Evolutionary conservation across 1,139 yeast genomes (phyloP), one percentile per base, ranked within the genome.

Genomic region (Geotrichum europaeum): DNA sequence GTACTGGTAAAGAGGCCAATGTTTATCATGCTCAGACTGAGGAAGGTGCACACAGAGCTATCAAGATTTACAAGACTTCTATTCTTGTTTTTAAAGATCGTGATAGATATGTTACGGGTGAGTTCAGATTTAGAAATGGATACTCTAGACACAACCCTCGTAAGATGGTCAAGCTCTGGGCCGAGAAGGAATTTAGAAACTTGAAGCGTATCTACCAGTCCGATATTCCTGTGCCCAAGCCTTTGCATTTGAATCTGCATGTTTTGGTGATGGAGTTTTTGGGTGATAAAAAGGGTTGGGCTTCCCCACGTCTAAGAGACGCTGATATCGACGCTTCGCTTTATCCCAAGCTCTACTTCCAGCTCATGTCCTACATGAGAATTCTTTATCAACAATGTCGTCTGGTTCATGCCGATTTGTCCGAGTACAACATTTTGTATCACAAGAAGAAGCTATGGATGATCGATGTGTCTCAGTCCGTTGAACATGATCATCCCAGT

Each of bases 1-100:
- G 96, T 69, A 95, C 99, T 0, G 99, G 99, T 51, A 95, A 95
- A 73, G 99, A 95, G 73, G 99, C 99, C 30, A 95, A 95, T 72
- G 98, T 95, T 2, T 95, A 95, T 72, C 97, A 92, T 72, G 98
- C 96, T 0, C 84, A 84, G 66, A 86, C 89, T 61, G 95, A 87
- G 62, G 81, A 79, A 45, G 81, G 73, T 15, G 70, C 69, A 65
- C 76, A 69, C 60, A 69, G 82, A 74, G 99, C 99, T 0, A 89
- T 95, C 59, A 95, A 95, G 72, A 92, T 95, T 61, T 95, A 90
- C 76, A 95, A 95, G 75, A 95, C 99, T 0, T 91, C 98, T 0
- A 95, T 95, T 66, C 76, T 95, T 65, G 97, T 94, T 20, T 95
- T 95, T 75, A 95, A 92, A 72, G 99, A 95, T 72, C 79, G 99